phyloP scores from a whole-genome alignment of 192 early-diverging fungal species.

The Pilaira anomala region DNA sequence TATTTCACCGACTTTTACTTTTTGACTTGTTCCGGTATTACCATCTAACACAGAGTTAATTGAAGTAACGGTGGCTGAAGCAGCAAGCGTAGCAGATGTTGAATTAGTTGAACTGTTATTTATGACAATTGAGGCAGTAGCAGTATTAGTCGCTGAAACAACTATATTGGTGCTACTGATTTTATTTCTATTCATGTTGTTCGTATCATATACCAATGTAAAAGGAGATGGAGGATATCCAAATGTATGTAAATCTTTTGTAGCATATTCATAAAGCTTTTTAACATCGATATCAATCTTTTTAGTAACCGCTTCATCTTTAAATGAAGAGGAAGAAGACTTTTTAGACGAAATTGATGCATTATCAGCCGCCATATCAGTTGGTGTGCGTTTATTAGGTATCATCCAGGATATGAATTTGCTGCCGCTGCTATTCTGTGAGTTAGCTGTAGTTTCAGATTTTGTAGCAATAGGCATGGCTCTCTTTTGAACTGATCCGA shows the following conservation, averaged over 20 bases:
- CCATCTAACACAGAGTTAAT: too few relatives aligned
- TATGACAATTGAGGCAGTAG: too few relatives aligned
- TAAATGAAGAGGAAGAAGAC: not conserved
- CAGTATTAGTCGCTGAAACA: too few relatives aligned
- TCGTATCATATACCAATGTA: too few relatives aligned
- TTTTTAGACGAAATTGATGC: not conserved
- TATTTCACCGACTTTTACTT: too few relatives aligned
- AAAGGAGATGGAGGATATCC: not conserved
- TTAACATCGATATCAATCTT: constrained; percentile 9
- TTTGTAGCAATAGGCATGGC: not conserved
- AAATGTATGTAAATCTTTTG: constrained; percentile 17
- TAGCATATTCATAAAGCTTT: constrained; percentile 31
- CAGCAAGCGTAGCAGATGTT: too few relatives aligned
- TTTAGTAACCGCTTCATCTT: not conserved
- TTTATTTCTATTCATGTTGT: too few relatives aligned
- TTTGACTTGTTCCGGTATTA: too few relatives aligned
- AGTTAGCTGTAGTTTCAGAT: not conserved
- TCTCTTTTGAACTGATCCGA: not conserved
- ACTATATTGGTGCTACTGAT: too few relatives aligned
- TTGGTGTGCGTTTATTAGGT: not conserved
- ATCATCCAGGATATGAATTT: constrained; percentile 24
- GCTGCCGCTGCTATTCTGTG: not conserved
- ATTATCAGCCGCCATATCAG: not conserved
- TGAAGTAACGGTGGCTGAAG: too few relatives aligned
- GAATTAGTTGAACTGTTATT: too few relatives aligned